Conservation (phyloP, 2,329 filamentous ascomycete species). For the Fusarium pseudograminearum region DNA sequence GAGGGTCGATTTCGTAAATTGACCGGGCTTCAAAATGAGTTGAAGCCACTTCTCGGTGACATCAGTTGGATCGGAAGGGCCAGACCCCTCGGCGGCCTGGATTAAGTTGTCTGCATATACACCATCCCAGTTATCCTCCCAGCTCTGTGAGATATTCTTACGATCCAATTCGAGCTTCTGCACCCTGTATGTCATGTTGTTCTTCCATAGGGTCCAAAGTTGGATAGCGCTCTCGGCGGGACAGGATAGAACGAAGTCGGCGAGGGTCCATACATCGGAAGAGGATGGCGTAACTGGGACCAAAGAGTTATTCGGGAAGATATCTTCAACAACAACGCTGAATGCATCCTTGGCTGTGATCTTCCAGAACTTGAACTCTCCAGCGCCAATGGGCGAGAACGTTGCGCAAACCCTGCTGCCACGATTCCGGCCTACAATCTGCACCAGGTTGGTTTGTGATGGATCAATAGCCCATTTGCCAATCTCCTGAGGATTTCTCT, state of each 20-base stretch:
- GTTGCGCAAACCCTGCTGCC: constrained; percentile 75
- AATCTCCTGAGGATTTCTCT: constrained; percentile 73
- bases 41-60: constrained; percentile 87
- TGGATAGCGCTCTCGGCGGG: constrained; percentile 66
- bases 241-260: constrained; percentile 76
- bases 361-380: constrained; percentile 95
- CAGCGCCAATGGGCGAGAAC: constrained; percentile 87
- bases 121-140: constrained; percentile 77
- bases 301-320: constrained; percentile 71
- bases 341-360: constrained; percentile 74
- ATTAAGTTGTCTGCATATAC: constrained; percentile 71
- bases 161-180: constrained; percentile 79
- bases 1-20: constrained; percentile 82
- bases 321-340: constrained; percentile 74
- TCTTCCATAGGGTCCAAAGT: constrained; percentile 86
- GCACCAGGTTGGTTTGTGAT: constrained; percentile 80
- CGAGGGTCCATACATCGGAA: constrained; percentile 82
- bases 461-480: constrained; percentile 84
- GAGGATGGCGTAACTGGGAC: constrained; percentile 77
- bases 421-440: constrained; percentile 71
- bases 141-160: constrained; percentile 70
- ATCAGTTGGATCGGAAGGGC: constrained; percentile 74
- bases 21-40: constrained; percentile 84
- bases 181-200: constrained; percentile 81
- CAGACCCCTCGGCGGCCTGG: constrained; percentile 67